Evolutionary conservation across 2,329 filamentous ascomycete genomes (phyloP).

Genomic region (Ophiostoma sp.): DNA sequence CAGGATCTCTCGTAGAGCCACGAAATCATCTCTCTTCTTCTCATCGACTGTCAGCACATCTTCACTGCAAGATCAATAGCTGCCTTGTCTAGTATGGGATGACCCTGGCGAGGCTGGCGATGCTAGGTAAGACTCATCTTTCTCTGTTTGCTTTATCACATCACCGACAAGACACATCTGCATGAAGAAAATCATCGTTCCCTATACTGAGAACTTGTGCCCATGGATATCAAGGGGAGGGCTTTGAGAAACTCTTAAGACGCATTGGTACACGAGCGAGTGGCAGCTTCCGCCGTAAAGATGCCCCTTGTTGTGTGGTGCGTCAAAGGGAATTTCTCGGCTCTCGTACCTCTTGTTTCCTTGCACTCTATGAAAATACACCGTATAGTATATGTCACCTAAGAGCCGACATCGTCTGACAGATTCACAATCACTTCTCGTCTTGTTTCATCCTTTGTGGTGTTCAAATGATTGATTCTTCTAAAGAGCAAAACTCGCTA

Average conservation of each 20-base stretch:
- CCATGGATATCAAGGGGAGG: not conserved
- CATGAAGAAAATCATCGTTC: conserved; percentile 26
- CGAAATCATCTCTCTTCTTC: no score
- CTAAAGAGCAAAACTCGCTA: not conserved
- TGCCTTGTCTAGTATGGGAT: not conserved
- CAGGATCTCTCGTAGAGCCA: no score
- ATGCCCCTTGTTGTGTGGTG: not conserved
- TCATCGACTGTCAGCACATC: no score
- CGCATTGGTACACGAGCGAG: not conserved
- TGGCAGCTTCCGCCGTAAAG: not conserved
- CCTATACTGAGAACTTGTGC: conserved; percentile 25
- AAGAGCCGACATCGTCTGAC: conserved; percentile 29
- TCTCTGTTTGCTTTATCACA: not conserved
- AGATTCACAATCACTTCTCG: not conserved
- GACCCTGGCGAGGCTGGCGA: not conserved
- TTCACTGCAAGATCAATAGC: no score
- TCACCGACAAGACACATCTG: conserved; percentile 1
- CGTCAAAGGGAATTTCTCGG: not conserved
- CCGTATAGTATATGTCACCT: conserved; percentile 22
- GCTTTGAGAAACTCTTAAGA: not conserved
- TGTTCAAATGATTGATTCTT: not conserved
- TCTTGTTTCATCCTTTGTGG: not conserved
- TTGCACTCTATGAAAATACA: conserved; percentile 21
- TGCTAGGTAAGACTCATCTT: not conserved
- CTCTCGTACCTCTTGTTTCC: not conserved